phyloP scores from a whole-genome alignment of 768 basidiomycete species.

The Nevesoporus exiguus region DNA sequence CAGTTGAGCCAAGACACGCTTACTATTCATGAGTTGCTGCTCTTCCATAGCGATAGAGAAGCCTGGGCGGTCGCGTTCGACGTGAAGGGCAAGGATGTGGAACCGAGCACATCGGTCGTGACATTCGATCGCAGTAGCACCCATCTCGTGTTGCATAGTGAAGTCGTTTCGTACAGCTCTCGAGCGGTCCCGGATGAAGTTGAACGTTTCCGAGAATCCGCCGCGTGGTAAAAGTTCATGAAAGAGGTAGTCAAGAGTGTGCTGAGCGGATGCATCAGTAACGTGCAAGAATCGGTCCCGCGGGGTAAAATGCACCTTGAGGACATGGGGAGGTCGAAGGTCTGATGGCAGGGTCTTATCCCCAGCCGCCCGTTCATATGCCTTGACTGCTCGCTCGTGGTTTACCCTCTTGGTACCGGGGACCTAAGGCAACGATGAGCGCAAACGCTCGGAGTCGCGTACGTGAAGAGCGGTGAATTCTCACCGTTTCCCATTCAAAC shows the following conservation, averaged over 20 bases:
- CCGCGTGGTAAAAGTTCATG: slow-evolving; percentile 68
- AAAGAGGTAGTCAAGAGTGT: slow-evolving; percentile 91
- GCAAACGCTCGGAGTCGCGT: slow-evolving; percentile 5
- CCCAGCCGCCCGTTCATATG: slow-evolving; percentile 92
- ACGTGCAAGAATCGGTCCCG: not conserved
- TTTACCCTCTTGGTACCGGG: slow-evolving; percentile 84
- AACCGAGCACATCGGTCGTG: slow-evolving; percentile 93
- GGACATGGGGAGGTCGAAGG: slow-evolving; percentile 79
- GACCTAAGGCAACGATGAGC: slow-evolving; percentile 51
- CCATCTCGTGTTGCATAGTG: slow-evolving; percentile 84
- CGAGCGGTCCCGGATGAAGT: slow-evolving; percentile 90
- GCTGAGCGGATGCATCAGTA: slow-evolving; percentile 38
- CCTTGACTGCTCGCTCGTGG: slow-evolving; percentile 86
- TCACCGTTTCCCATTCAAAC: slow-evolving; percentile 80
- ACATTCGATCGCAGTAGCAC: slow-evolving; percentile 76
- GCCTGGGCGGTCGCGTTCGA: slow-evolving; percentile 49
- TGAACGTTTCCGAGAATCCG: slow-evolving; percentile 67
- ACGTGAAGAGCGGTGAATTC: slow-evolving; percentile 22
- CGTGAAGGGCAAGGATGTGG: slow-evolving; percentile 82
- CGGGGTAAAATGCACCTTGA: slow-evolving; percentile 53
- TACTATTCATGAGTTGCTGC: slow-evolving; percentile 90
- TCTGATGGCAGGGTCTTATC: slow-evolving; percentile 91
- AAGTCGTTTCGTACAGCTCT: slow-evolving; percentile 91
- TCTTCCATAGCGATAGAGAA: slow-evolving; percentile 75
- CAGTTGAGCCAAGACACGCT: slow-evolving; percentile 26